Conservation (phyloP, 371 early-diverging fungal genomes). For the Saksenaea oblongispora region DNA sequence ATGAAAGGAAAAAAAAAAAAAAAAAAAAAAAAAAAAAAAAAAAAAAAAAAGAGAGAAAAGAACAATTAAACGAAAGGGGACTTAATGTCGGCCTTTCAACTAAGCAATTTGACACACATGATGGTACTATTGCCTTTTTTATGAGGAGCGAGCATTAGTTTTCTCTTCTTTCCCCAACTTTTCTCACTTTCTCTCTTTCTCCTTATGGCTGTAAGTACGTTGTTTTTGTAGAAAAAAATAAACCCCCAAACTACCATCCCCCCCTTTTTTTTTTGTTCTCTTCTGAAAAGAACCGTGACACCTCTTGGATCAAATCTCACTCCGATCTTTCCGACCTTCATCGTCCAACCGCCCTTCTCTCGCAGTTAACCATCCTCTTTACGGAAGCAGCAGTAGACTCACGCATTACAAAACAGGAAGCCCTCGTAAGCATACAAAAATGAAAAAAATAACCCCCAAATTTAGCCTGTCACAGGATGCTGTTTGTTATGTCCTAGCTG, state of each 20-base stretch:
- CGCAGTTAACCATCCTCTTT: conserved; percentile 17
- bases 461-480: conserved; percentile 20
- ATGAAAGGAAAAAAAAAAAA: background rate
- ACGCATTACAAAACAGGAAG: conserved; percentile 31
- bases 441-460: background rate
- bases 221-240: background rate
- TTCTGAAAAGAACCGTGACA: background rate
- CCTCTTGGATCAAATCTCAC: conserved; percentile 15
- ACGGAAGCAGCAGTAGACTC: conserved; percentile 25
- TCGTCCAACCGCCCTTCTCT: conserved; percentile 8
- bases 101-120: conserved; percentile 4
- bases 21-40: background rate
- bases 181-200: background rate
- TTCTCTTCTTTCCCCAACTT: conserved; percentile 2
- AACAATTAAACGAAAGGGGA: conserved; percentile 2
- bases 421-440: conserved; percentile 14
- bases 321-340: conserved; percentile 6
- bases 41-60: background rate
- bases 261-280: background rate
- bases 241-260: background rate
- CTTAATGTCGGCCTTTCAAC: conserved; percentile 4
- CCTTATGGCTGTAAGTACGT: conserved; percentile 4
- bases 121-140: conserved; percentile 4
- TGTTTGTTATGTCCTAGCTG: conserved; percentile 25
- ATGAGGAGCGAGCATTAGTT: background rate